Evolutionary conservation across 2,329 filamentous ascomycete species (phyloP).

Genomic region (Fonsecaea multimorphosa): DNA sequence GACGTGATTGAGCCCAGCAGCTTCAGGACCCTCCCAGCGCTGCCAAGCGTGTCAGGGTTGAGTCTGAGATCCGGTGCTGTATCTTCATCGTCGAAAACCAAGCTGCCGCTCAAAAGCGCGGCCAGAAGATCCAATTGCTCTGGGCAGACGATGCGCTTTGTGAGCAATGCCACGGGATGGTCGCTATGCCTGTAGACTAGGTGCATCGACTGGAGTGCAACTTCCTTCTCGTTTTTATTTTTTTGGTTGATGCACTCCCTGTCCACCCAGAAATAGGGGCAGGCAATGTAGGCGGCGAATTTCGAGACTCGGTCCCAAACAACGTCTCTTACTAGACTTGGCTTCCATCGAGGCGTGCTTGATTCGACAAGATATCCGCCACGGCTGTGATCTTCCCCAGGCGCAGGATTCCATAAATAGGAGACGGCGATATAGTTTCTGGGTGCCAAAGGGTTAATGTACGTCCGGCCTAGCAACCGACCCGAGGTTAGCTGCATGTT

Average conservation of each 20-base stretch:
- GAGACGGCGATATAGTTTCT: neutral
- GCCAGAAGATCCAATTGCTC: conserved; percentile 9
- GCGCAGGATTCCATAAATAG: neutral
- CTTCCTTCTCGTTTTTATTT: conserved; percentile 4
- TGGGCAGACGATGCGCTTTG: neutral
- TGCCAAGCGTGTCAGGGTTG: neutral
- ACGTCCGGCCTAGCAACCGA: neutral
- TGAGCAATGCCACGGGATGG: conserved; percentile 12
- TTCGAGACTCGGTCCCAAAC: neutral
- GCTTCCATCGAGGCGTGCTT: neutral
- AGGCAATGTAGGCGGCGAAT: neutral
- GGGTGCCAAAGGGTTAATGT: neutral
- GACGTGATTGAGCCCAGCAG: conserved; percentile 8
- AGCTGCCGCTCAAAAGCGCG: neutral
- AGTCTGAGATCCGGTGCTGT: neutral
- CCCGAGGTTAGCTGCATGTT: neutral
- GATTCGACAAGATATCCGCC: neutral
- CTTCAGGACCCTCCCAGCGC: neutral
- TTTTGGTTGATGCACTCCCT: conserved; percentile 18
- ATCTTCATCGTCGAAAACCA: neutral
- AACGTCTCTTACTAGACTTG: conserved; percentile 2
- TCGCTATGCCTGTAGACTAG: conserved; percentile 10
- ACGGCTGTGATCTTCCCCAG: neutral
- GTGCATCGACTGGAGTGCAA: conserved; percentile 20
- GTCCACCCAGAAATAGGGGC: conserved; percentile 14